phyloP scores from a whole-genome alignment of 2,329 filamentous ascomycete genomes.

The Fusarium agapanthi region DNA sequence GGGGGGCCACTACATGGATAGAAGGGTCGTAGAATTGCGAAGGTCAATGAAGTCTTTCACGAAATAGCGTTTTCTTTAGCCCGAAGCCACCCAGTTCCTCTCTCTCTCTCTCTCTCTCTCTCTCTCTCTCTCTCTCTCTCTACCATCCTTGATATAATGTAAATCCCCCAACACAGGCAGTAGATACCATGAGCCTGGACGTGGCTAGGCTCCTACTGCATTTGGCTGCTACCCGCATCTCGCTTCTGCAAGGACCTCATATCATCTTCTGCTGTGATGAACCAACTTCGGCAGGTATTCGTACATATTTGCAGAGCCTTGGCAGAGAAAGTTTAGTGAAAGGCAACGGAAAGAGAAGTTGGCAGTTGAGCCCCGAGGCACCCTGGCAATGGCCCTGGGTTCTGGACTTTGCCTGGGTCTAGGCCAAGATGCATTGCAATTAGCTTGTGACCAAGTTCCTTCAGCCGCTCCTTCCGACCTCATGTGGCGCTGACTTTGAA shows the following conservation, averaged over 20 bases:
- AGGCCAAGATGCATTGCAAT: constrained; percentile 3
- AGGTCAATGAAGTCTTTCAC: background rate
- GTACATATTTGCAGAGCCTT: background rate
- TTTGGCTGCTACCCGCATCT: constrained; percentile 1
- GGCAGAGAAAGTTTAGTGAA: background rate
- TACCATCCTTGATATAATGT: background rate
- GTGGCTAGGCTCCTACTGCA: constrained; percentile 6
- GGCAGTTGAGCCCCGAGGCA: background rate
- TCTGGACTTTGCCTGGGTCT: background rate
- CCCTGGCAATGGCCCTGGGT: background rate
- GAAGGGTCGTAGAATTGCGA: constrained; percentile 3
- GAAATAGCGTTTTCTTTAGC: background rate
- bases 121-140: background rate
- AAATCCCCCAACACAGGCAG: background rate
- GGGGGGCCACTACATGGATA: constrained; percentile 14
- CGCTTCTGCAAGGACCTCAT: background rate
- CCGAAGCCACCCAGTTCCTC: background rate
- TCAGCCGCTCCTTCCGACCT: constrained; percentile 24
- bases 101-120: background rate
- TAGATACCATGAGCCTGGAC: background rate
- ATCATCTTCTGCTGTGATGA: background rate
- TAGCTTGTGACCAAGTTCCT: constrained; percentile 15
- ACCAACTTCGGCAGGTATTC: background rate
- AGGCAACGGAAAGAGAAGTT: background rate
- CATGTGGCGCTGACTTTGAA: constrained; percentile 7